Conservation (phyloP, 108 stramenopile species). For the Aurantiochytrium sp. region DNA sequence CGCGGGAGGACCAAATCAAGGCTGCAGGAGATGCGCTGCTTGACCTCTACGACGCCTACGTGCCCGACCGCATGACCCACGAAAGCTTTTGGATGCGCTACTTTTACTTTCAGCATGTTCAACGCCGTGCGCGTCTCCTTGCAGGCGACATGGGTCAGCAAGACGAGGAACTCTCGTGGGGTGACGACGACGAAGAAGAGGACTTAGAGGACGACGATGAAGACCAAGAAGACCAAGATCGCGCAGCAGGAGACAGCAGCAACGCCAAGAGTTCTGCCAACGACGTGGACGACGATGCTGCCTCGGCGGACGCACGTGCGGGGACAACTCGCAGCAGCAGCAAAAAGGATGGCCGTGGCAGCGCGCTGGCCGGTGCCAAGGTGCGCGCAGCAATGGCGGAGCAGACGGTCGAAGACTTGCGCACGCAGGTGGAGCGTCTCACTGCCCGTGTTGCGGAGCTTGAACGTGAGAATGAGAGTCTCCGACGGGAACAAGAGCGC, state of each 20-base stretch:
- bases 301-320: too few species aligned
- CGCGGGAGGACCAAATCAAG: background rate
- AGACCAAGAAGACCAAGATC: background rate
- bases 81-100: background rate
- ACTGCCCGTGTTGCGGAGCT: background rate
- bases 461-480: background rate
- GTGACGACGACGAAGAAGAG: background rate
- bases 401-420: background rate
- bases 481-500: background rate
- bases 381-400: background rate
- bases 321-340: background rate
- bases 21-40: background rate
- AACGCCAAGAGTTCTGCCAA: background rate
- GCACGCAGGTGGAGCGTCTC: background rate
- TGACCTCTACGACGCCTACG: background rate
- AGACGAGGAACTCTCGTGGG: background rate
- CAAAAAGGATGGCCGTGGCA: background rate
- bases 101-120: constrained; percentile 13
- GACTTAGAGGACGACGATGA: background rate
- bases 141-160: background rate
- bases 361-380: background rate
- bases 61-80: background rate
- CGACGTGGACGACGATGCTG: background rate
- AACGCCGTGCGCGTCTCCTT: background rate
- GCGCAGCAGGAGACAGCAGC: too few species aligned